Evolutionary conservation across 768 basidiomycete species (phyloP).

Genomic region (Russula brevipes): DNA sequence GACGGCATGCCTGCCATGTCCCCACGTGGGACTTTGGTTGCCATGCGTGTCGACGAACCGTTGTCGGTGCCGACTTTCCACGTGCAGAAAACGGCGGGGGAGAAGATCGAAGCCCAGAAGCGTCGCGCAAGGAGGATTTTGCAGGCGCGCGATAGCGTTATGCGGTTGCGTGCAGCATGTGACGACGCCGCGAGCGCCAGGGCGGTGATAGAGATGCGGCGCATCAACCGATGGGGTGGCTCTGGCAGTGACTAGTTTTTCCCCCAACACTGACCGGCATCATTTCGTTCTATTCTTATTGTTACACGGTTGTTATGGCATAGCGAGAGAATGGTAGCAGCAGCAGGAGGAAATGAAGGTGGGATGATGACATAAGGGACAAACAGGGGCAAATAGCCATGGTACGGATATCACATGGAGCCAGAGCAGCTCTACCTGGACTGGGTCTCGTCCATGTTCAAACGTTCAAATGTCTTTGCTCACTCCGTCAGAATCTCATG

Average conservation of each 20-base stretch:
- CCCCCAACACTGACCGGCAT: too few species aligned
- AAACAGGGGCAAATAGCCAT: constrained; percentile 9
- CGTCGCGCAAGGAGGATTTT: constrained; percentile 9
- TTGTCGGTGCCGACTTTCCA: neutral
- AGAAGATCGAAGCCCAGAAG: constrained; percentile 2
- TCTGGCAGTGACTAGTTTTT: neutral
- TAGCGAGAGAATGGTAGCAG: too few species aligned
- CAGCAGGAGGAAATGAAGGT: too few species aligned
- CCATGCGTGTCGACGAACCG: neutral
- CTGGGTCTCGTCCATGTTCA: constrained; percentile 18
- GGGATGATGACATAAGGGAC: neutral
- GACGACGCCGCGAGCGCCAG: neutral
- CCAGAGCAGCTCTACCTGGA: constrained; percentile 3
- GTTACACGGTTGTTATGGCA: too few species aligned
- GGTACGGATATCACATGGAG: constrained; percentile 23
- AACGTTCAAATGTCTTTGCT: constrained; percentile 23
- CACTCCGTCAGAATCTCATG: constrained; percentile 26
- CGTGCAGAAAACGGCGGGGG: neutral
- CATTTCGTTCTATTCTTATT: too few species aligned
- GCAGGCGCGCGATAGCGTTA: constrained; percentile 7
- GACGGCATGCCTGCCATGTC: neutral
- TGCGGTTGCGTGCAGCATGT: constrained; percentile 7
- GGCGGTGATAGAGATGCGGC: neutral
- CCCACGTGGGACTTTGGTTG: constrained; percentile 4
- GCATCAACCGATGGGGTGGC: constrained; percentile 2